phyloP scores from a whole-genome alignment of 1,139 yeast species.

The Ogataea hybrid region DNA sequence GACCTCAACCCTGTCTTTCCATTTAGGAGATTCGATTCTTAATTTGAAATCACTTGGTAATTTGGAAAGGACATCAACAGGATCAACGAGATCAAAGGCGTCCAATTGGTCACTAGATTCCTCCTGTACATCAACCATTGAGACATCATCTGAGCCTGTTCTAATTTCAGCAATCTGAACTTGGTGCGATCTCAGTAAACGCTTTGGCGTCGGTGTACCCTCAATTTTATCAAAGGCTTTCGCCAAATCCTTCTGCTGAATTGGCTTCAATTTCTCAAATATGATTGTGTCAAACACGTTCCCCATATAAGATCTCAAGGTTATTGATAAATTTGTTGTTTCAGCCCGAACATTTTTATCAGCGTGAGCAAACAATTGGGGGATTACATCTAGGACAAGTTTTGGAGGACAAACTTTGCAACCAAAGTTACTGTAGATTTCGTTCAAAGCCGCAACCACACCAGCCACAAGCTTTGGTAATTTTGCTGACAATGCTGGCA shows the following conservation, averaged over 20 bases:
- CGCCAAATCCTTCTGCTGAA: conserved; percentile 84
- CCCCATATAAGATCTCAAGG: conserved; percentile 76
- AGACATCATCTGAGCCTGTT: conserved; percentile 24
- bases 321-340: conserved; percentile 67
- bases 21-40: conserved; percentile 60
- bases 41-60: conserved; percentile 62
- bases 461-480: conserved; percentile 82
- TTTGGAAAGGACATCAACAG: conserved; percentile 60
- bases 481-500: conserved; percentile 60
- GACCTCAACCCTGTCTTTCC: conserved; percentile 93
- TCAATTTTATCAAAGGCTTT: conserved; percentile 59
- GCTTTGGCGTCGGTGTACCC: conserved; percentile 49
- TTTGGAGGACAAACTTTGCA: conserved; percentile 63
- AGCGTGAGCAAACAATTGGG: conserved; percentile 79
- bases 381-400: conserved; percentile 55
- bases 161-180: conserved; percentile 21
- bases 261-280: conserved; percentile 78
- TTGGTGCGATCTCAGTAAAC: conserved; percentile 46
- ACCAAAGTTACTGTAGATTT: conserved; percentile 67
- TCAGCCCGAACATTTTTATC: conserved; percentile 86
- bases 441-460: conserved; percentile 52
- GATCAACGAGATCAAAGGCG: conserved; percentile 53
- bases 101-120: conserved; percentile 34
- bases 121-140: conserved; percentile 25
- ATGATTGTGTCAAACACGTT: conserved; percentile 56